Evolutionary conservation across 306 rosid species (phyloP).

Genomic region (Ceratonia siliqua): DNA sequence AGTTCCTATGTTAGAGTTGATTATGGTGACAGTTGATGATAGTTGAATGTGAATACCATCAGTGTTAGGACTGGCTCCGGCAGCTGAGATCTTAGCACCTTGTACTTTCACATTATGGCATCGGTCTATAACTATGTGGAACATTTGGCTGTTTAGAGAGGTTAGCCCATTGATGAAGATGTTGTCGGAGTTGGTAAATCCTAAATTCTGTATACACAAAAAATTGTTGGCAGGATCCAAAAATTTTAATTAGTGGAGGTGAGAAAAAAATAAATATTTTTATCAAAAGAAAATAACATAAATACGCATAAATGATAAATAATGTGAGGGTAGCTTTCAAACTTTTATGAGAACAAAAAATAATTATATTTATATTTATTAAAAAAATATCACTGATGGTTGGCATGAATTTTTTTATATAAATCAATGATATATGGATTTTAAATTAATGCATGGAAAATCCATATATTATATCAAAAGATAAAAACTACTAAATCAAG

Average conservation of each 20-base stretch:
- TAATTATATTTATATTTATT: too few species aligned
- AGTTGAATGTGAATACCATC: slow-evolving; percentile 64
- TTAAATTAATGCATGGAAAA: too few species aligned
- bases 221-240: not conserved
- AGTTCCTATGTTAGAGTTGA: slow-evolving; percentile 43
- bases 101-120: slow-evolving; percentile 45
- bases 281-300: too few species aligned
- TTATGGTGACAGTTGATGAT: slow-evolving; percentile 50
- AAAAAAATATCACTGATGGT: too few species aligned
- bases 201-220: slow-evolving; percentile 31
- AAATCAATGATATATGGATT: too few species aligned
- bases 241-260: not conserved
- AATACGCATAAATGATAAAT: too few species aligned
- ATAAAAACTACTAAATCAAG: too few species aligned
- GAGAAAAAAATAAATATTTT: too few species aligned
- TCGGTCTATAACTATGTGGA: slow-evolving; percentile 53
- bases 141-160: slow-evolving; percentile 57
- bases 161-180: slow-evolving; percentile 44
- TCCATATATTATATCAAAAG: too few species aligned
- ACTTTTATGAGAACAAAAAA: too few species aligned
- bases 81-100: slow-evolving; percentile 38
- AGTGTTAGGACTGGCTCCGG: slow-evolving; percentile 57
- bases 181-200: slow-evolving; percentile 48
- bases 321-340: too few species aligned
- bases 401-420: too few species aligned